phyloP scores from a whole-genome alignment of 495 filamentous ascomycete genomes.

The Stereocaulon alpinum region DNA sequence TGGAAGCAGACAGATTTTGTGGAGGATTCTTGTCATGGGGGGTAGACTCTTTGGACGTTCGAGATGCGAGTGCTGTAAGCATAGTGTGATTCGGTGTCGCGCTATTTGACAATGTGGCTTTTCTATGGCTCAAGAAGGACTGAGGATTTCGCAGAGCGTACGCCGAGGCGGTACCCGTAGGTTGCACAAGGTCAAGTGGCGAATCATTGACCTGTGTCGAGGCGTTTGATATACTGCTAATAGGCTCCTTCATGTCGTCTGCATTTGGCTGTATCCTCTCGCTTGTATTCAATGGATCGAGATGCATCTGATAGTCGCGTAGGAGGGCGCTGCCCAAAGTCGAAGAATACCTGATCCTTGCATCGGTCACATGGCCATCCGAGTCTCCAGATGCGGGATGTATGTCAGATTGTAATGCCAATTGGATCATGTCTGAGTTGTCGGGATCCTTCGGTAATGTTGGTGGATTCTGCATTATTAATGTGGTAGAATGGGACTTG shows the following conservation, averaged over 20 bases:
- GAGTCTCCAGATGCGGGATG: background rate
- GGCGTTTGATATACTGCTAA: constrained; percentile 20
- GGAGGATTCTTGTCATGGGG: constrained; percentile 35
- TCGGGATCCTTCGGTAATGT: background rate
- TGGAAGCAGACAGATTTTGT: constrained; percentile 53
- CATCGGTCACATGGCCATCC: background rate
- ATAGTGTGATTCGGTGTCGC: constrained; percentile 67
- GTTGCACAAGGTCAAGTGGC: constrained; percentile 24
- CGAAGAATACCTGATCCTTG: constrained; percentile 1
- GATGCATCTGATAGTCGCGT: constrained; percentile 25
- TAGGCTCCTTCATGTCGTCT: constrained; percentile 20
- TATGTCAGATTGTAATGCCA: background rate
- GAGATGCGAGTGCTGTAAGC: constrained; percentile 76
- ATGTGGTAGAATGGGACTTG: background rate
- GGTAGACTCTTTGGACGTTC: constrained; percentile 49
- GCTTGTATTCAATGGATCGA: constrained; percentile 26
- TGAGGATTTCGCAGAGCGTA: constrained; percentile 31
- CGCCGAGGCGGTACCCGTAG: constrained; percentile 24
- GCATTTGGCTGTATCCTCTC: constrained; percentile 15
- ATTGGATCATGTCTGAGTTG: background rate
- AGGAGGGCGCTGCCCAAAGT: constrained; percentile 25
- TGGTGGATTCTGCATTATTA: background rate
- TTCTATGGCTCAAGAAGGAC: constrained; percentile 42
- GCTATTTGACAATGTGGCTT: constrained; percentile 56
- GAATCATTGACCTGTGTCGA: constrained; percentile 25